A percentile compares a stretch with the other conserved stretches of the same genome.
Conservation (phyloP, 441 rosid genomes). For the Gossypium aridum region DNA sequence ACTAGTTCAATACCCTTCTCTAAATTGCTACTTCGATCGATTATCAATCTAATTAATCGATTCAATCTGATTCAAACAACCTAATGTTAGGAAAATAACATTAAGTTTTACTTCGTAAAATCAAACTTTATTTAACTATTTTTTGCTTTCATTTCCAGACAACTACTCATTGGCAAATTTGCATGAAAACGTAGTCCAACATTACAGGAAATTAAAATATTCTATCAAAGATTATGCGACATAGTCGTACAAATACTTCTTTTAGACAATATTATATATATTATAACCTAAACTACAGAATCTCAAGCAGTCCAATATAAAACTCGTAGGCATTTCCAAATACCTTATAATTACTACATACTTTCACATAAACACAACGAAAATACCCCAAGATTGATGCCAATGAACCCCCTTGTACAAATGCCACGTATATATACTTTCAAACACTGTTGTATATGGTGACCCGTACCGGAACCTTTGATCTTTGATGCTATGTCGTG, state of each 20-base stretch:
- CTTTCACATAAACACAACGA: conserved; percentile 5
- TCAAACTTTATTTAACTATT: no score
- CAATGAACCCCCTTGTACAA: conserved; percentile 10
- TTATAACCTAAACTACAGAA: neutral
- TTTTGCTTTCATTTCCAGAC: no score
- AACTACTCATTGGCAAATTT: neutral
- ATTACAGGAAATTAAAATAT: neutral
- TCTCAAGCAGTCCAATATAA: conserved; percentile 9
- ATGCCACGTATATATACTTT: conserved; percentile 3
- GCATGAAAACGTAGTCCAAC: neutral
- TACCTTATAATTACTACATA: conserved; percentile 11
- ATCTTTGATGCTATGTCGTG: neutral
- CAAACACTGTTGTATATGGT: neutral
- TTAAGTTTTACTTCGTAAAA: no score
- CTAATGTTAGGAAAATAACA: no score
- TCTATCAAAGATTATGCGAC: conserved; percentile 9
- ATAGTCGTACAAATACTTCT: conserved; percentile 19
- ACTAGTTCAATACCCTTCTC: no score
- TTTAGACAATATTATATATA: neutral
- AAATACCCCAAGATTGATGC: conserved; percentile 8
- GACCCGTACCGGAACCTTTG: conserved; percentile 5
- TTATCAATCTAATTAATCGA: no score
- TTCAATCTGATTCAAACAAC: no score
- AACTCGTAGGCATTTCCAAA: conserved; percentile 2
- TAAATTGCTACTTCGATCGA: no score